Base-by-base conservation (phyloP, 2,329 filamentous ascomycete species). In the Intubia oerlemansii region DNA sequence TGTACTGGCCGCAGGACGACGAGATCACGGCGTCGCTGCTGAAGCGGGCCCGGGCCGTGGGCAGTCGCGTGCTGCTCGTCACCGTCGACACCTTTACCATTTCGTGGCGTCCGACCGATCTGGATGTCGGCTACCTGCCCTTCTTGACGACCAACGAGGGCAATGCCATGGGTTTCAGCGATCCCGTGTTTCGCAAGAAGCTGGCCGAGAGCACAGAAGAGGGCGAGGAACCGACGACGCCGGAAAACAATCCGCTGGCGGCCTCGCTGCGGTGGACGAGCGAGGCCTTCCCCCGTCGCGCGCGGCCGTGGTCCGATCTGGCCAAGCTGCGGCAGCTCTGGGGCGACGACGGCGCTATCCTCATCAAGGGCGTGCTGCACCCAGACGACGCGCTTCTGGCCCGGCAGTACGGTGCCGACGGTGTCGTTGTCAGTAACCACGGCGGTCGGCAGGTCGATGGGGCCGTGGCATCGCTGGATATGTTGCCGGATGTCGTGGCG, bases 51-150 rank as follows among this genome's bases (percentile, higher is more conserved):
- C 66, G 66, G 41, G 53, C 49, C 0, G 59, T 53, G 18, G 74
- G 73, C 1, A 81, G 59, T 47, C 58, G 56, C 19, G 70, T 68
- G 1, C 54, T 81, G 0, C 63, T 81, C 6, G 68, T 82, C 1
- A 82, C 77, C 0, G 53, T 80, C 0, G 76, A 82, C 45, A 80
- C 73, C 0, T 77, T 66, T 47, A 59, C 59, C 10, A 54, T 81
- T 20, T 62, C 61, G 1, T 82, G 74, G 73, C 56, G 76, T 21
- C 74, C 73, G 0, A 56, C 53, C 0, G 74, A 80, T 41, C 56
- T 80, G 5, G 72, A 78, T 36, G 56, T 58, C 10, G 63, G 54
- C 3, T 74, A 66, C 39, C 40, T 67, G 0, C 63, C 70, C 0
- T 33, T 33, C 10, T 13, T 33, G 36, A 48, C 68, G 17, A 56